Percentiles rank a stretch among this genome's conserved stretches.
phyloP scores from a whole-genome alignment of 2,329 filamentous ascomycete genomes.

The Aspergillus tamarii region DNA sequence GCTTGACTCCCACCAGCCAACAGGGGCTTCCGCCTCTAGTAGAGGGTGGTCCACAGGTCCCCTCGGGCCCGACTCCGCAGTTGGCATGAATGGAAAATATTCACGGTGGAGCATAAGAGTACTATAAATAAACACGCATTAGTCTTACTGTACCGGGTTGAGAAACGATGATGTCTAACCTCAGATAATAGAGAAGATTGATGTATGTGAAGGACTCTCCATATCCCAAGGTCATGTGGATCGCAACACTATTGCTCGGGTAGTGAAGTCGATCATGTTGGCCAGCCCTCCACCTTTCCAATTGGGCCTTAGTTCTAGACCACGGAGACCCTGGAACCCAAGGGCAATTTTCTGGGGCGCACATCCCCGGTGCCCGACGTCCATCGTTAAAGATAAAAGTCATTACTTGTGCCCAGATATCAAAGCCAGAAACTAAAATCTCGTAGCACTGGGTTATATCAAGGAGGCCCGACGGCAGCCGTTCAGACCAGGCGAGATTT shows the following conservation, averaged over 20 bases:
- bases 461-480: not conserved
- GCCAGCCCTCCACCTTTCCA: constrained; percentile 4
- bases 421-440: constrained; percentile 6
- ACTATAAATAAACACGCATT: not conserved
- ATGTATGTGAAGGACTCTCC: constrained; percentile 7
- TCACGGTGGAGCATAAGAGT: constrained; percentile 10
- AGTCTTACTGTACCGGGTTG: not conserved
- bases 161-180: not conserved
- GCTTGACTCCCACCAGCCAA: constrained; percentile 7
- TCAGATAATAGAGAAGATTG: constrained; percentile 5
- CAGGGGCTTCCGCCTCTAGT: constrained; percentile 4
- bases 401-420: constrained; percentile 10
- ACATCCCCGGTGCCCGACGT: constrained; percentile 4
- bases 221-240: constrained; percentile 7
- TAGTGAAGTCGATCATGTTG: constrained; percentile 5
- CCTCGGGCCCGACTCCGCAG: not conserved
- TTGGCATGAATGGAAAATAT: constrained; percentile 6
- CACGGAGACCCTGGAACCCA: constrained; percentile 5
- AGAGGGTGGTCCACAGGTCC: constrained; percentile 1
- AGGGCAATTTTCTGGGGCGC: constrained; percentile 6
- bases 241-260: constrained; percentile 1
- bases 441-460: constrained; percentile 7
- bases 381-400: constrained; percentile 10
- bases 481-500: not conserved
- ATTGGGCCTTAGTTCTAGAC: not conserved